Conservation (phyloP, 2,329 filamentous ascomycete species). For the Ascosphaera pollenicola region DNA sequence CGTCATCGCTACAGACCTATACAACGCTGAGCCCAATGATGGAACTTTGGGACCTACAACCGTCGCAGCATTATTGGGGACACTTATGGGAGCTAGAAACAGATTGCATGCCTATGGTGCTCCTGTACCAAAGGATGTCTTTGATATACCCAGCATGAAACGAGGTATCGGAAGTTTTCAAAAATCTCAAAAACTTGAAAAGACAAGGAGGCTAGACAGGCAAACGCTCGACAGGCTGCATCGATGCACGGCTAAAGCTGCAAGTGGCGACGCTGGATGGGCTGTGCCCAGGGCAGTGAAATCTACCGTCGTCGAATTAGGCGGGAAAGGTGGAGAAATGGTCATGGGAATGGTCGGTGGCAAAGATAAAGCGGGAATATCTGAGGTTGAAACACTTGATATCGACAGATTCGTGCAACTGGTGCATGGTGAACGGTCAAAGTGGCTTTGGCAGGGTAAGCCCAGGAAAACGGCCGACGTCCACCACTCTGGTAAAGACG, state of each 20-base stretch:
- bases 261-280: conserved; percentile 74
- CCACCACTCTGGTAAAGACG: conserved; percentile 12
- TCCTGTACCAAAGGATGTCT: conserved; percentile 73
- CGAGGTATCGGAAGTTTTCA: conserved; percentile 74
- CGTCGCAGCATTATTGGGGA: conserved; percentile 66
- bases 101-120: conserved; percentile 66
- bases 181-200: conserved; percentile 61
- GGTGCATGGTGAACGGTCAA: conserved; percentile 58
- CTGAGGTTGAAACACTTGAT: conserved; percentile 79
- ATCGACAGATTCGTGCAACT: conserved; percentile 64
- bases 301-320: conserved; percentile 80
- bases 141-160: conserved; percentile 65
- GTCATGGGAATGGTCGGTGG: conserved; percentile 85
- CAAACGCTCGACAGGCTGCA: conserved; percentile 66
- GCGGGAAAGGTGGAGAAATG: conserved; percentile 83
- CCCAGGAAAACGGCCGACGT: conserved; percentile 36
- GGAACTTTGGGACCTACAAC: conserved; percentile 83
- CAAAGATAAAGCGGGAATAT: conserved; percentile 70
- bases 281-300: conserved; percentile 86
- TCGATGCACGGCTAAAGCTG: conserved; percentile 68
- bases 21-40: conserved; percentile 79
- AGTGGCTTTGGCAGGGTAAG: conserved; percentile 93
- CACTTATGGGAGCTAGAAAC: conserved; percentile 76
- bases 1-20: conserved; percentile 76
- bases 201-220: conserved; percentile 59